phyloP scores from a whole-genome alignment of 2,329 filamentous ascomycete genomes.

The Rhinocladiella similis region DNA sequence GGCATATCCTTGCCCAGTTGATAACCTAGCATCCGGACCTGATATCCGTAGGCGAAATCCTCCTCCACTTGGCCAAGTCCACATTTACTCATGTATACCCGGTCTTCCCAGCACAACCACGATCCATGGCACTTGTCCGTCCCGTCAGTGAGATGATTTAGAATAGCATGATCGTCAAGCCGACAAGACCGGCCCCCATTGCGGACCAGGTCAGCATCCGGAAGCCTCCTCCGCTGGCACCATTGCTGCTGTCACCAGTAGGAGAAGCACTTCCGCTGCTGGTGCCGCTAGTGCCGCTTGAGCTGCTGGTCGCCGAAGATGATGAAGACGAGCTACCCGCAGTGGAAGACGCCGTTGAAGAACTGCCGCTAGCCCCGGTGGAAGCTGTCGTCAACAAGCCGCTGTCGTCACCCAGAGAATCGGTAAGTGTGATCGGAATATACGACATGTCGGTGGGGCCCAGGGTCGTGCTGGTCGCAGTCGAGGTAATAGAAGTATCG shows the following conservation, averaged over 20 bases:
- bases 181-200: conserved; percentile 12
- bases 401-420: background rate
- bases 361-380: conserved; percentile 8
- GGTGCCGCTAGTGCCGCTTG: background rate
- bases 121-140: background rate
- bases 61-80: background rate
- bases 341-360: conserved; percentile 8
- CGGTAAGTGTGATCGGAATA: conserved; percentile 14
- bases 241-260: conserved; percentile 1
- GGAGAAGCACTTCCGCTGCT: conserved; percentile 4
- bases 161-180: conserved; percentile 1
- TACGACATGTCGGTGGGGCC: conserved; percentile 11
- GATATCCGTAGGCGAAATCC: background rate
- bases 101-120: background rate
- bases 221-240: conserved; percentile 6
- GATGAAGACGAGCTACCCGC: background rate
- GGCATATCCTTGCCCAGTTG: too few relatives aligned
- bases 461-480: conserved; percentile 10
- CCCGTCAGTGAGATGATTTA: background rate
- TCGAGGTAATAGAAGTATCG: conserved; percentile 12
- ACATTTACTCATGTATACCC: background rate
- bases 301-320: background rate
- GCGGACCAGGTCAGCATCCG: conserved; percentile 3
- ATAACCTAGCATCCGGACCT: background rate
- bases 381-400: background rate